phyloP scores from a whole-genome alignment of 2,329 filamentous ascomycete species.

The Chaetomium olivaceum region DNA sequence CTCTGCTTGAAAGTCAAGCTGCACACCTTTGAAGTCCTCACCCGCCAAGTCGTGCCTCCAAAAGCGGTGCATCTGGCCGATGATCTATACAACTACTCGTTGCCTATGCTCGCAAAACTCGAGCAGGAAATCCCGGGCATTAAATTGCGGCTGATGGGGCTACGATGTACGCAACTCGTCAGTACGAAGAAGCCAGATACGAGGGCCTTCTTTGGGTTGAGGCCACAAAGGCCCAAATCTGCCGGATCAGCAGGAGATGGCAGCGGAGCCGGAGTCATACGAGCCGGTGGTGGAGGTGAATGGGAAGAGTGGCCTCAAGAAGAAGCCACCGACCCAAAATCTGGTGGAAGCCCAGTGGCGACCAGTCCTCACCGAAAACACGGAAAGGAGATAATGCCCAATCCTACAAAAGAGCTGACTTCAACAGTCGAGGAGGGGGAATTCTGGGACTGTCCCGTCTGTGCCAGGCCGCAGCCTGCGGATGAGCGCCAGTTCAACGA shows the following conservation, averaged over 20 bases:
- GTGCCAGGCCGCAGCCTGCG: slow-evolving; percentile 70
- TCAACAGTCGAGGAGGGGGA: slow-evolving; percentile 49
- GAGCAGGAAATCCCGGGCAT: slow-evolving; percentile 80
- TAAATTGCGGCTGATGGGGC: slow-evolving; percentile 80
- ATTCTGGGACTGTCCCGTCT: slow-evolving; percentile 87
- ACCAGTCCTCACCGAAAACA: slow-evolving; percentile 41
- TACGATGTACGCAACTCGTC: slow-evolving; percentile 83
- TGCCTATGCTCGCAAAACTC: slow-evolving; percentile 82
- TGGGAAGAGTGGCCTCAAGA: slow-evolving; percentile 72
- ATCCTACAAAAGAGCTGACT: slow-evolving; percentile 45
- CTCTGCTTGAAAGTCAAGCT: slow-evolving; percentile 90
- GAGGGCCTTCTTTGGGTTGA: slow-evolving; percentile 75
- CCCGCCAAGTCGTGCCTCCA: slow-evolving; percentile 74
- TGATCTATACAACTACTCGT: slow-evolving; percentile 77
- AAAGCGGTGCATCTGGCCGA: slow-evolving; percentile 72
- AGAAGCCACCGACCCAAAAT: slow-evolving; percentile 55
- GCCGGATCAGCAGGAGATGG: slow-evolving; percentile 28
- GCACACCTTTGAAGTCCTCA: slow-evolving; percentile 89
- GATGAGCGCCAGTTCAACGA: slow-evolving; percentile 81
- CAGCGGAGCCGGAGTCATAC: neutral
- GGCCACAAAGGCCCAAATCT: slow-evolving; percentile 37
- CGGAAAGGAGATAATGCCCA: slow-evolving; percentile 55
- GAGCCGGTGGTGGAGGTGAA: slow-evolving; percentile 47
- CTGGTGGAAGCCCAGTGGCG: slow-evolving; percentile 44
- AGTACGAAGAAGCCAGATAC: slow-evolving; percentile 80